A percentile compares a stretch with the other conserved stretches of the same genome.
phyloP scores from a whole-genome alignment of 106 monocot genomes.

The Dendrobium officinale region DNA sequence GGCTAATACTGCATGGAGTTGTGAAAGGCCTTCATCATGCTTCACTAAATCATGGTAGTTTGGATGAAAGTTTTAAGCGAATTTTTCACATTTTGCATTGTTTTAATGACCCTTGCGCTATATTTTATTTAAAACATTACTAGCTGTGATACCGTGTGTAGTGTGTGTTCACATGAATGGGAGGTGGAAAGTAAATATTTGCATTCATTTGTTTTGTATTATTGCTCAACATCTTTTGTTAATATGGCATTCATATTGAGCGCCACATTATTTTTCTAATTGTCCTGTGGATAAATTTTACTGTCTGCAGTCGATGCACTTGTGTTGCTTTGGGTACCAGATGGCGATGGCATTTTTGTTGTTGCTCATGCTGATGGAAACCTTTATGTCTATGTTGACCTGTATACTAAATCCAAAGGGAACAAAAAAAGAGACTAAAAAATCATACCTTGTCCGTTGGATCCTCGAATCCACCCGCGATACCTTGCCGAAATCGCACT shows the following conservation, averaged over 20 bases:
- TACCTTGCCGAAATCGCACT: too few species aligned
- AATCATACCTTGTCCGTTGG: too few species aligned
- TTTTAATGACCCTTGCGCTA: neutral
- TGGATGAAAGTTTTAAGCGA: neutral
- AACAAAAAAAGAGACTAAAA: too few species aligned
- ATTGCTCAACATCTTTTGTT: neutral
- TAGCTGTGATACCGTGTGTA: neutral
- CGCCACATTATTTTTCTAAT: neutral
- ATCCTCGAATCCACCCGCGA: too few species aligned
- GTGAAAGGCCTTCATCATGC: neutral
- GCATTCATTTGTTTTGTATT: neutral
- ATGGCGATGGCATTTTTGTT: slow-evolving; percentile 70
- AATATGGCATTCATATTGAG: neutral
- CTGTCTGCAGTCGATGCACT: slow-evolving; percentile 65
- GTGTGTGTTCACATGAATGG: neutral
- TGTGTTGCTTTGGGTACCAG: slow-evolving; percentile 73
- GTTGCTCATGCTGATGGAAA: slow-evolving; percentile 95
- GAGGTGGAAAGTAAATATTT: neutral
- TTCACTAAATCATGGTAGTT: neutral
- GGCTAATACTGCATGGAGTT: neutral
- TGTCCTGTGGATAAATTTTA: neutral
- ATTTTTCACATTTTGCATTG: neutral
- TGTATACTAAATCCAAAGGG: too few species aligned
- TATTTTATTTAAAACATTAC: neutral
- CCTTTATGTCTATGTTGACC: slow-evolving; percentile 87